phyloP scores from a whole-genome alignment of 1,284 basidiomycete genomes.

The Trametes polyzona region DNA sequence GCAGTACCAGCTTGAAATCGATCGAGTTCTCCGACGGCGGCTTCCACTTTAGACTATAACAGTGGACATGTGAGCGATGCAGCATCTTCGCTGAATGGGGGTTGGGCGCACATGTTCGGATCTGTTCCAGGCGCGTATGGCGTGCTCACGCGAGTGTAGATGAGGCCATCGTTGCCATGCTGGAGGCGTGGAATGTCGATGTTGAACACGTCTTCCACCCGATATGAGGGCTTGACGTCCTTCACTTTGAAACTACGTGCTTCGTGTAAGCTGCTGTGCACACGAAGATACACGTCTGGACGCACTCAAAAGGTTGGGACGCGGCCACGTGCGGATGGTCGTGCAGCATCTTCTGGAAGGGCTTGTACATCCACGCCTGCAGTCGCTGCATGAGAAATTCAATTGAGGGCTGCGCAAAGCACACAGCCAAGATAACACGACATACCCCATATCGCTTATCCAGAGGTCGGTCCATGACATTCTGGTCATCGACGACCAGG shows the following conservation, averaged over 20 bases:
- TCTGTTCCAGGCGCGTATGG: constrained; percentile 93
- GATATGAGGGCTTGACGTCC: constrained; percentile 88
- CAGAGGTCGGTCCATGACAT: constrained; percentile 83
- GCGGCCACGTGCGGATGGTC: constrained; percentile 69
- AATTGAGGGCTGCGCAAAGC: constrained; percentile 17
- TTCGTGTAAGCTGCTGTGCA: no score
- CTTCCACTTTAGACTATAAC: constrained; percentile 94
- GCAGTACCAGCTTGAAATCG: constrained; percentile 93
- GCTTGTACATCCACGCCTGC: constrained; percentile 81
- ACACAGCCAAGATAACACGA: constrained; percentile 17
- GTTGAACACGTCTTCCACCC: constrained; percentile 83
- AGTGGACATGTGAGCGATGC: constrained; percentile 4
- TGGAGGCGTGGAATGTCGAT: constrained; percentile 87
- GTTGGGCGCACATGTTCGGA: constrained; percentile 74
- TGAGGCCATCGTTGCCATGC: constrained; percentile 95
- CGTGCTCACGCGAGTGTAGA: constrained; percentile 92
- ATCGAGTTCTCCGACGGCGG: constrained; percentile 98
- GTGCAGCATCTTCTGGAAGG: constrained; percentile 73
- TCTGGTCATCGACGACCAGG: constrained; percentile 84
- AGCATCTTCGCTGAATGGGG: not conserved
- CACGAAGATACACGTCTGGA: constrained; percentile 22
- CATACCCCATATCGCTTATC: constrained; percentile 90
- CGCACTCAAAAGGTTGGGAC: constrained; percentile 86
- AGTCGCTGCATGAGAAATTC: constrained; percentile 66
- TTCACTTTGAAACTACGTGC: constrained; percentile 80